These are phyloP conservation scores for Rosa rugosa DNA, from an alignment of 306 rosid genomes.

Conservation along the genomic window DNA sequence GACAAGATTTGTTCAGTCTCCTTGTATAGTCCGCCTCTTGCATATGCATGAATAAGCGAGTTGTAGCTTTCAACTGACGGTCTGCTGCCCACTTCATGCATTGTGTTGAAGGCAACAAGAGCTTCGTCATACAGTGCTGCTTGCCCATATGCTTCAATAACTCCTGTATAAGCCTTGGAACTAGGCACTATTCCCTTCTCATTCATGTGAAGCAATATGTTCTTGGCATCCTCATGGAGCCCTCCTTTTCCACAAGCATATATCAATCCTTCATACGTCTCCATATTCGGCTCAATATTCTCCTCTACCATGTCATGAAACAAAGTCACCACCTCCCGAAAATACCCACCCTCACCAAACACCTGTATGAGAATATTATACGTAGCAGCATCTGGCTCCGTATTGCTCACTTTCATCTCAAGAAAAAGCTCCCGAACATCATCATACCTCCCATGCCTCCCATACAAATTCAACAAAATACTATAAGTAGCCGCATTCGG, in stretches of 20 bases:
- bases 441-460: constrained; percentile 77
- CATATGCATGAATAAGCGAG: constrained; percentile 65
- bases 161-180: constrained; percentile 75
- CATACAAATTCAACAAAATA: constrained; percentile 75
- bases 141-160: constrained; percentile 85
- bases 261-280: constrained; percentile 85
- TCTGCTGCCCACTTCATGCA: constrained; percentile 80
- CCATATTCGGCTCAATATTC: constrained; percentile 85
- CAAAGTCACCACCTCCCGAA: constrained; percentile 93
- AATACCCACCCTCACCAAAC: constrained; percentile 97
- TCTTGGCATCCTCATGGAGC: constrained; percentile 79
- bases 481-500: constrained; percentile 79
- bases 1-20: constrained; percentile 62
- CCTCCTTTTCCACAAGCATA: constrained; percentile 98
- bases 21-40: constrained; percentile 79
- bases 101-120: constrained; percentile 87
- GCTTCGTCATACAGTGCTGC: constrained; percentile 92
- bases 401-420: constrained; percentile 89
- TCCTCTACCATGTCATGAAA: constrained; percentile 97
- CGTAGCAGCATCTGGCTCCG: constrained; percentile 82
- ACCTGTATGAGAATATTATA: constrained; percentile 91
- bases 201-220: constrained; percentile 67
- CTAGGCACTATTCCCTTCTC: constrained; percentile 75
- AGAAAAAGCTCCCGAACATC: constrained; percentile 94
- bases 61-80: constrained; percentile 75